These are phyloP conservation scores for Nicotiana sylvestris DNA, from an alignment of 257 asterid species.

Conservation along the genomic window DNA sequence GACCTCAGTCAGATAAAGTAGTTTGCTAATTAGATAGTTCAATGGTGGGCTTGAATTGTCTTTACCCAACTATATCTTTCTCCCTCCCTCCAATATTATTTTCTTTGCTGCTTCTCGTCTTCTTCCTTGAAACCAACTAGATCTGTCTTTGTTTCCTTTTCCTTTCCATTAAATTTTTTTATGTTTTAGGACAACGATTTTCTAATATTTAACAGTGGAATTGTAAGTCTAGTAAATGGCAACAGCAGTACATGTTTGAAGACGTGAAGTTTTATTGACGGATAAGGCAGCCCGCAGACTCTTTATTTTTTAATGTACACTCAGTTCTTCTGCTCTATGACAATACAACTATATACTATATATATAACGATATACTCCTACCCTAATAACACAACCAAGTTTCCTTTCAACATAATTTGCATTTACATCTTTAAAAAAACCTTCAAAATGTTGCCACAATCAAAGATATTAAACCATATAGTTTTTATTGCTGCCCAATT, in stretches of 20 bases:
- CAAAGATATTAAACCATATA: neutral
- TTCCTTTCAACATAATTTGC: neutral
- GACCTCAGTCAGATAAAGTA: neutral
- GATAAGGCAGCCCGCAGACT: neutral
- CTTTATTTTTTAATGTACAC: neutral
- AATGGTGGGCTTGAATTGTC: neutral
- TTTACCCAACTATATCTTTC: too few species aligned
- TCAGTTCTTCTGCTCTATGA: neutral
- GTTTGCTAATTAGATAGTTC: neutral
- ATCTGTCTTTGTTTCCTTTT: too few species aligned
- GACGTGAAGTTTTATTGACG: neutral
- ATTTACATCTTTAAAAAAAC: neutral
- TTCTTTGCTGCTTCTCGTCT: neutral
- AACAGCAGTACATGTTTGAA: neutral
- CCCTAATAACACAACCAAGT: neutral
- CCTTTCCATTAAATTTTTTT: too few species aligned
- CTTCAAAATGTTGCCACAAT: neutral
- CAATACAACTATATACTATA: neutral
- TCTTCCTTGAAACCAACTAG: neutral
- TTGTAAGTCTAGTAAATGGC: neutral
- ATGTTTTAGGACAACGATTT: neutral
- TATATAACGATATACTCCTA: neutral
- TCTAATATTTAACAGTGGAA: neutral
- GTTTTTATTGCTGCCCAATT: slow-evolving; percentile 2
- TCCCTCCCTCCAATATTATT: neutral